phyloP scores from a whole-genome alignment of 345 rosid genomes.

The Eucalyptus sideroxylon region DNA sequence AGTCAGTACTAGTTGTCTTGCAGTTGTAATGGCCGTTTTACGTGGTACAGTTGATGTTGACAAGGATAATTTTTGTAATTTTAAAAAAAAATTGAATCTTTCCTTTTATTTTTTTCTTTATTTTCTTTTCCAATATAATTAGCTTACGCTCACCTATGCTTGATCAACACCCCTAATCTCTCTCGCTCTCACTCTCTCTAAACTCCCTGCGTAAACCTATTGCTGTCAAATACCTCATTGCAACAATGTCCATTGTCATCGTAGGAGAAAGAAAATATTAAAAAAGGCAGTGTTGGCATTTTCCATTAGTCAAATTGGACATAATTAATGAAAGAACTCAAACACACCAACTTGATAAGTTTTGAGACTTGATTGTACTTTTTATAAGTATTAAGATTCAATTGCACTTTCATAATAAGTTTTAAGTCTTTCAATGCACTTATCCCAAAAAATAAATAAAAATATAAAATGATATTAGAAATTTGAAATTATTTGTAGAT shows the following conservation, averaged over 20 bases:
- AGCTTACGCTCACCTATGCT: not conserved
- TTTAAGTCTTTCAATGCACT: not conserved
- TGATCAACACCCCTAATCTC: not conserved
- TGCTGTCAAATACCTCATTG: not conserved
- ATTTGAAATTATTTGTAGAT: not conserved
- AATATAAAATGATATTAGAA: not conserved
- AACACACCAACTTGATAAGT: not conserved
- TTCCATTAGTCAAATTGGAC: not conserved
- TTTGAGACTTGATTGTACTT: not conserved
- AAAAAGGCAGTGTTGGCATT: not conserved
- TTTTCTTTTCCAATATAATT: not conserved
- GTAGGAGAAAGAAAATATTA: not conserved
- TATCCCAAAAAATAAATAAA: not conserved
- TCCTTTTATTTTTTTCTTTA: not conserved
- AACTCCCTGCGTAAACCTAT: not conserved
- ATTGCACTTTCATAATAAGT: not conserved
- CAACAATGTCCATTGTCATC: not conserved
- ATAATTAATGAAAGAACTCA: not conserved
- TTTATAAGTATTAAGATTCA: not conserved
- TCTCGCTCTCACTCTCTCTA: not conserved
- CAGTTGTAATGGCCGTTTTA: too few species aligned
- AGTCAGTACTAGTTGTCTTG: rapidly evolving
- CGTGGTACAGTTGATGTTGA: not conserved
- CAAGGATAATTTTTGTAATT: not conserved
- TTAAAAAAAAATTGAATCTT: not conserved